A percentile compares a stretch with the other conserved stretches of the same genome.
Evolutionary conservation across 2,329 filamentous ascomycete species (phyloP).

Genomic region (Akanthomyces muscarius): DNA sequence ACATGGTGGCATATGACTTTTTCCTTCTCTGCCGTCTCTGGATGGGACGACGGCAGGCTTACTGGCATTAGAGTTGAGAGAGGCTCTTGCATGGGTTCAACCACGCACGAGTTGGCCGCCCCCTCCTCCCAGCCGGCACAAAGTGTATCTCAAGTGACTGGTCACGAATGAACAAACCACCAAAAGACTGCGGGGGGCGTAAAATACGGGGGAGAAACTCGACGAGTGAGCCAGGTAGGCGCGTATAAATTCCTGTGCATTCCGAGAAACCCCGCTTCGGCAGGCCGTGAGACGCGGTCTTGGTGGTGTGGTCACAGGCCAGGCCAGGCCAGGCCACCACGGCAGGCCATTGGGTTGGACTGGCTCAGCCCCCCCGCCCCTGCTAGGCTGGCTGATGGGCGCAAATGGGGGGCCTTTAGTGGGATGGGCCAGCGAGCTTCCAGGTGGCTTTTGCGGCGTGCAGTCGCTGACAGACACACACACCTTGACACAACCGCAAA

Average conservation of each 20-base stretch:
- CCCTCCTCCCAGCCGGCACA: too few relatives aligned
- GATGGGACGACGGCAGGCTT: neutral
- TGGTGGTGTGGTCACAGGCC: neutral
- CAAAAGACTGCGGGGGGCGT: neutral
- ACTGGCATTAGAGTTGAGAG: too few relatives aligned
- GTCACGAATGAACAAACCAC: neutral
- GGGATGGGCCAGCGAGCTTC: neutral
- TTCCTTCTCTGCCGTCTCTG: neutral
- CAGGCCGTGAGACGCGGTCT: neutral
- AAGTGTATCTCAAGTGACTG: too few relatives aligned
- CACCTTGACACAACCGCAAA: neutral
- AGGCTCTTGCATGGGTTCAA: too few relatives aligned
- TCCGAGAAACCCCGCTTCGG: slow-evolving; percentile 10
- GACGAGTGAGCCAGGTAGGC: neutral
- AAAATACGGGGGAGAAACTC: neutral
- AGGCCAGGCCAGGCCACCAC: neutral
- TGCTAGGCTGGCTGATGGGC: slow-evolving; percentile 7
- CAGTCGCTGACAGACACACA: neutral
- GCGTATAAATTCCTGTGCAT: slow-evolving; percentile 13
- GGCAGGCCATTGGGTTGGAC: too few relatives aligned
- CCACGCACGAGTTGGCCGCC: too few relatives aligned
- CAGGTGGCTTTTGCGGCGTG: neutral
- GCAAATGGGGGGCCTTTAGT: neutral
- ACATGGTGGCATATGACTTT: slow-evolving; percentile 1
- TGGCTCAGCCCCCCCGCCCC: neutral